A percentile compares a stretch with the other conserved stretches of the same genome.
phyloP scores from a whole-genome alignment of 306 rosid genomes.

The Lupinus albus region DNA sequence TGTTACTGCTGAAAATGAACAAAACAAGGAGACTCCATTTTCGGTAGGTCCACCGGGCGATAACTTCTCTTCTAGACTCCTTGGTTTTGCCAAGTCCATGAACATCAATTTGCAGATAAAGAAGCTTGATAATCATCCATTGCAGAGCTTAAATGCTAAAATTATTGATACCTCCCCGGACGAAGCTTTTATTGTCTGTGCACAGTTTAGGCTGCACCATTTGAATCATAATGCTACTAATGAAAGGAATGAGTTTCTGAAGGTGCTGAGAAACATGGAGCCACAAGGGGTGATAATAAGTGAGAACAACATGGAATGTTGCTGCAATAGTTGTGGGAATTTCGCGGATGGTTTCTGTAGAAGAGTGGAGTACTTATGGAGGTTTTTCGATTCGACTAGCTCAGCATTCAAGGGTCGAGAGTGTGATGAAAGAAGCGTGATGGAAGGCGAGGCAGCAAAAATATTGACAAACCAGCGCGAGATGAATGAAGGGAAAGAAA shows the following conservation, averaged over 20 bases:
- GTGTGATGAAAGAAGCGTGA: constrained; percentile 75
- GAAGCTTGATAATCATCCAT: constrained; percentile 56
- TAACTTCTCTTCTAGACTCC: constrained; percentile 65
- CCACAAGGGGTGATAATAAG: constrained; percentile 76
- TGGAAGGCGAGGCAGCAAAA: constrained; percentile 93
- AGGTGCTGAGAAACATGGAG: constrained; percentile 54
- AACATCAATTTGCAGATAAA: constrained; percentile 72
- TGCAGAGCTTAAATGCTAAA: constrained; percentile 53
- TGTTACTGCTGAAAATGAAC: constrained; percentile 59
- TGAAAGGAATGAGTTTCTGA: constrained; percentile 68
- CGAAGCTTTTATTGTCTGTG: constrained; percentile 74
- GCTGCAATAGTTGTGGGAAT: constrained; percentile 73
- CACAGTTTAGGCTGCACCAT: constrained; percentile 79
- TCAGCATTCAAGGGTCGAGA: constrained; percentile 76
- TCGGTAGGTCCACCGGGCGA: constrained; percentile 81
- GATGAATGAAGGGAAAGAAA: constrained; percentile 80
- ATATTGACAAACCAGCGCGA: constrained; percentile 61
- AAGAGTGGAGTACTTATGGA: constrained; percentile 75
- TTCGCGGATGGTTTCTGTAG: constrained; percentile 58
- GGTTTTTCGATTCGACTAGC: constrained; percentile 83
- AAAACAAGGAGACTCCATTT: constrained; percentile 59
- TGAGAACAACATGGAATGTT: constrained; percentile 79
- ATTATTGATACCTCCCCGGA: constrained; percentile 46
- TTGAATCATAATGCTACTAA: constrained; percentile 63
- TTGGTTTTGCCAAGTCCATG: constrained; percentile 66